phyloP scores from a whole-genome alignment of 2,329 filamentous ascomycete species.

The Fusarium xylarioides region DNA sequence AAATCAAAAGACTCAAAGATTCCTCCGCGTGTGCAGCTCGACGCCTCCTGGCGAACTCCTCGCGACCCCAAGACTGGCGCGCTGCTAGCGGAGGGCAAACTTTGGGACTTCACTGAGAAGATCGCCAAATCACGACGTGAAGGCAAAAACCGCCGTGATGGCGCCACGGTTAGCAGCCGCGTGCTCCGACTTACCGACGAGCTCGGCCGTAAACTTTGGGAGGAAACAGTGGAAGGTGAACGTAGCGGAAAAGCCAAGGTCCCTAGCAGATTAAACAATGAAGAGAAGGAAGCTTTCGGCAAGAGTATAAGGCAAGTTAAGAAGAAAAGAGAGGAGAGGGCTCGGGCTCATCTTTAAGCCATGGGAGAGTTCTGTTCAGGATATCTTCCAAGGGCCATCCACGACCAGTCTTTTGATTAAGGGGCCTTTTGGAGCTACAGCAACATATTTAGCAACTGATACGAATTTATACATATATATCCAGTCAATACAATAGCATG shows the following conservation, averaged over 20 bases:
- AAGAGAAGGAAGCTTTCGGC: slow-evolving; percentile 59
- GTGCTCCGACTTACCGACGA: slow-evolving; percentile 81
- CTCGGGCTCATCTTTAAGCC: slow-evolving; percentile 59
- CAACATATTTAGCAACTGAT: background rate
- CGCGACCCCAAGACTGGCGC: slow-evolving; percentile 69
- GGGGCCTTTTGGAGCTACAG: background rate
- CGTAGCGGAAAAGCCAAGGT: slow-evolving; percentile 48
- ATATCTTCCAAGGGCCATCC: slow-evolving; percentile 1
- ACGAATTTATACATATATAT: slow-evolving; percentile 14
- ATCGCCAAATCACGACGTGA: slow-evolving; percentile 86
- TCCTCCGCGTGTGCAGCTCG: slow-evolving; percentile 71
- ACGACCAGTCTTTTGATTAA: background rate
- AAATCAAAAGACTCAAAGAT: slow-evolving; percentile 73
- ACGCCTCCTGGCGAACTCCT: slow-evolving; percentile 77
- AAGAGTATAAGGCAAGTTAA: slow-evolving; percentile 57
- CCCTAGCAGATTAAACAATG: slow-evolving; percentile 57
- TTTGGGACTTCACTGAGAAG: slow-evolving; percentile 93
- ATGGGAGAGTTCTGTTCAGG: slow-evolving; percentile 11
- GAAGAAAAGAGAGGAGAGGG: slow-evolving; percentile 59
- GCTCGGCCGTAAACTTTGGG: slow-evolving; percentile 76
- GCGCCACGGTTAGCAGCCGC: slow-evolving; percentile 83
- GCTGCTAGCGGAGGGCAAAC: slow-evolving; percentile 74
- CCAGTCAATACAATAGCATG: background rate
- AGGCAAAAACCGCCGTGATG: slow-evolving; percentile 96
- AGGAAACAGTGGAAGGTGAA: slow-evolving; percentile 57